Conservation (phyloP, 108 stramenopile genomes). For the Epithemia pelagica region DNA sequence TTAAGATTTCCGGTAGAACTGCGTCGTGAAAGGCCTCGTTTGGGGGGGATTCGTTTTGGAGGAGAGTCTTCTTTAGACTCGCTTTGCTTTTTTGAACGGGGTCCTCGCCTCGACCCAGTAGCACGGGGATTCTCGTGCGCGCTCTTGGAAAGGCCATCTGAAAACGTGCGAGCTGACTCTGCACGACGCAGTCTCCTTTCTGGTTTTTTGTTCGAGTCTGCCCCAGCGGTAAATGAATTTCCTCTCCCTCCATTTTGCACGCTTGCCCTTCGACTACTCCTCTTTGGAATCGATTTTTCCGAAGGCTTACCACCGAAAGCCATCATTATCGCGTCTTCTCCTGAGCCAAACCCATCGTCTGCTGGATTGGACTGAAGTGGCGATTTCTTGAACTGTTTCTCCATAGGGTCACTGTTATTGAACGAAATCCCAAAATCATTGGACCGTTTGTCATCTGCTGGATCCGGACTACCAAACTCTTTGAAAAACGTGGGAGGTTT, state of each 20-base stretch:
- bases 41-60: neutral
- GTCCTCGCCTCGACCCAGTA: no score
- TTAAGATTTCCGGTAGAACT: neutral
- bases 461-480: neutral
- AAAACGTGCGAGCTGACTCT: neutral
- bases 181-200: neutral
- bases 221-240: neutral
- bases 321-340: no score
- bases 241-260: neutral
- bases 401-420: no score
- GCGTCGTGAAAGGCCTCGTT: neutral
- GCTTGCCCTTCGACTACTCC: neutral
- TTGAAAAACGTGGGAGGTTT: neutral
- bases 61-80: neutral
- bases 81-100: no score
- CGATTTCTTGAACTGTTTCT: no score
- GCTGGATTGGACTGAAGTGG: no score
- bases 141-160: no score
- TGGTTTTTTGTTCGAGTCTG: neutral
- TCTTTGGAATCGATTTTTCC: no score
- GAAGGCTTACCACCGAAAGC: no score
- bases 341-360: no score
- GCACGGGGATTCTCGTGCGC: no score
- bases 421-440: neutral
- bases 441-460: neutral